Evolutionary conservation across 106 monocot genomes (phyloP), one percentile per base, ranked within the genome.

Genomic region (Amphibolis antarctica): DNA sequence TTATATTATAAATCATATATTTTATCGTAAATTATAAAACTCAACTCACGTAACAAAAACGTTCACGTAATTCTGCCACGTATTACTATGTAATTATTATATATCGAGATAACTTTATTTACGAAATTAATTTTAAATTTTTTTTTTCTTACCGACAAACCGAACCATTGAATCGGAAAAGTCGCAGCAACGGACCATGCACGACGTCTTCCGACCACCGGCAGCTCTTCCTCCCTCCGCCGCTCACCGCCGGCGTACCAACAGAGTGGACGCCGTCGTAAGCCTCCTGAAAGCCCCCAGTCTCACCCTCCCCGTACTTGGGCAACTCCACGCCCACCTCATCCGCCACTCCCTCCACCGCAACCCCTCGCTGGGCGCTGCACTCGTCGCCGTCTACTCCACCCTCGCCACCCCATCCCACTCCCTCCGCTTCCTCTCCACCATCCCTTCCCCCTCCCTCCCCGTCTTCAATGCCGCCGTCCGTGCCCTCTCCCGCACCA

Each of bases 391-490:
- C 15, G 66, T 73, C 57, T 73, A 73, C 59, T 42, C 73, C 55
- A 5, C 27, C 57, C 66, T 73, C 36, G 55, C 66, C 48, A 48
- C 66, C 30, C 65, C 54, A 15, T 21, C 50, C 55, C 19, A 46
- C 21, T 25, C 65, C 20, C 73, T 73, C 58, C 65, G 49, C 29
- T 9, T 73, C 59, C 59, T 65, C 73, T 73, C 65, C 30, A 27
- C 43, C 31, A 28, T 42, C 58, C 56, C 57, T 46, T 5, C 19
- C 51, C 73, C 73, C 6, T 20, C 47, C 27, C 56, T 73, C 65
- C 48, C 65, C 59, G 66, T 73, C 57, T 66, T 66, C 50, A 74
- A 66, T 42, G 59, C 28, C 50, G 47, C 74, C 59, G 43, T 74
- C 51, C 66, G 67, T 10, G 66, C 59, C 50, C 55, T 74, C 51